Percentiles rank a stretch among this genome's conserved stretches.
Evolutionary conservation across 140 eudicot genomes (phyloP).

Genomic region (Eryngium alpinum): DNA sequence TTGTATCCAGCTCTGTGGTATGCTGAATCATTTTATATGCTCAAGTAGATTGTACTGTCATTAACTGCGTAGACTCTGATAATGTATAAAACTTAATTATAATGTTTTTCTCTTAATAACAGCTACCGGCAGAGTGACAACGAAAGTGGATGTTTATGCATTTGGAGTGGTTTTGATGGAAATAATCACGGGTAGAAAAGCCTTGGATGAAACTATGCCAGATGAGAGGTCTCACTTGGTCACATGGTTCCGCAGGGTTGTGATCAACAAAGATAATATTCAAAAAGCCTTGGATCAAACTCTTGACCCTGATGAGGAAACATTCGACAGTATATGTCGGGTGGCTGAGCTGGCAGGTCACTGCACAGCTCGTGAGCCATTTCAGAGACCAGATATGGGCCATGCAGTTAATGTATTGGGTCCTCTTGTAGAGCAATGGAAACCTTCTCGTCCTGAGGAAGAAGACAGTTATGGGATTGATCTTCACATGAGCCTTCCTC

Average conservation of each 20-base stretch:
- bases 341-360: constrained; percentile 92
- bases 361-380: constrained; percentile 80
- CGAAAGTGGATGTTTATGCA: constrained; percentile 83
- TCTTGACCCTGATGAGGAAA: constrained; percentile 28
- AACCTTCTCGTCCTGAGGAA: constrained; percentile 30
- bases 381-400: constrained; percentile 85
- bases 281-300: neutral
- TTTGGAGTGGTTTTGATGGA: constrained; percentile 85
- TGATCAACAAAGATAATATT: constrained; percentile 8
- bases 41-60: neutral
- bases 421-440: constrained; percentile 87
- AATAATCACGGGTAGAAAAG: constrained; percentile 68
- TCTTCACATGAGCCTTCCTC: constrained; percentile 18
- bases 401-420: constrained; percentile 81
- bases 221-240: constrained; percentile 12
- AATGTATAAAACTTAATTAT: neutral
- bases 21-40: neutral
- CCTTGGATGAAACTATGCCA: constrained; percentile 47
- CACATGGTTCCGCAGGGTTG: constrained; percentile 15
- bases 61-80: neutral
- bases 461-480: neutral
- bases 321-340: constrained; percentile 47
- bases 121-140: constrained; percentile 91
- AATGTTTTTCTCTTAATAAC: constrained; percentile 18
- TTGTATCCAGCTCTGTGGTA: neutral